phyloP scores from a whole-genome alignment of 495 filamentous ascomycete species.

The Geopyxis carbonaria region DNA sequence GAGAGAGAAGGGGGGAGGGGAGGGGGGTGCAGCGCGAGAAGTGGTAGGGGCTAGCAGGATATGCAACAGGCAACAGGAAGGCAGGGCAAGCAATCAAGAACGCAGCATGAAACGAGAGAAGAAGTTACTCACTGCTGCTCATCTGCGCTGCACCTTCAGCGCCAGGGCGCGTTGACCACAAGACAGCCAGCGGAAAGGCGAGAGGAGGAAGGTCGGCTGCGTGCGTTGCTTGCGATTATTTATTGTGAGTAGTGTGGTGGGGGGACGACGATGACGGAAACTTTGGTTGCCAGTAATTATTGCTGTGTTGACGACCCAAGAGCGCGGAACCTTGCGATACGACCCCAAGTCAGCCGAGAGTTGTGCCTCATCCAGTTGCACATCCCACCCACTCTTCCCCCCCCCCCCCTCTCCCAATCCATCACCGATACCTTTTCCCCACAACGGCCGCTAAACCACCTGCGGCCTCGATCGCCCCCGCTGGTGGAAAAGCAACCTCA shows the following conservation, averaged over 20 bases:
- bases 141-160: constrained; percentile 24
- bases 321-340: constrained; percentile 1
- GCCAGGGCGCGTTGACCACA: constrained; percentile 26
- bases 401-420: neutral
- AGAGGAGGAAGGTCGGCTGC: constrained; percentile 21
- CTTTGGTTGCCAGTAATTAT: neutral
- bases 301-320: neutral
- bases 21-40: too few relatives aligned
- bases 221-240: constrained; percentile 14
- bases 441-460: constrained; percentile 5
- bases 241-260: neutral
- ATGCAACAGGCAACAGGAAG: constrained; percentile 1
- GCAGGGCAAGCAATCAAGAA: constrained; percentile 7
- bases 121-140: constrained; percentile 23
- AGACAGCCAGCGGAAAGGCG: constrained; percentile 26
- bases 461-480: neutral
- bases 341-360: constrained; percentile 4
- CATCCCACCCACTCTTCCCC: neutral
- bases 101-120: constrained; percentile 11
- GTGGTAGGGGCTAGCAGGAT: too few relatives aligned
- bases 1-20: too few relatives aligned
- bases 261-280: too few relatives aligned
- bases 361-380: neutral
- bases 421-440: too few relatives aligned
- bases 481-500: constrained; percentile 21